Evolutionary conservation across 139 green algal genomes (phyloP), one percentile per base, ranked within the genome.

Genomic region (Auxenochlorella pyrenoidosa): DNA sequence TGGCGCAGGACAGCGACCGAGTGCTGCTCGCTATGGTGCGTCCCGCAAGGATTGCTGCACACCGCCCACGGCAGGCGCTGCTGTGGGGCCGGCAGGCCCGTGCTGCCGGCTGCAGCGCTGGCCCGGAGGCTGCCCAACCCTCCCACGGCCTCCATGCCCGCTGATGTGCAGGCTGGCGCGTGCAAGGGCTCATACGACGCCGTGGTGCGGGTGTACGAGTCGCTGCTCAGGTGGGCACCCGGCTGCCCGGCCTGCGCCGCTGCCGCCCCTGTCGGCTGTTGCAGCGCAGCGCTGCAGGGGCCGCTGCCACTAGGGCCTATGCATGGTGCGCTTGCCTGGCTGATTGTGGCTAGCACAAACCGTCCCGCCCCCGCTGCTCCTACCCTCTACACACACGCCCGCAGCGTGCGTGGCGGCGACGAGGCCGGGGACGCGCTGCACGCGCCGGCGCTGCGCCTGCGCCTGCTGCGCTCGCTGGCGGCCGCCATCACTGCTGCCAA

Each of bases 371-470:
- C 60, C 24, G 12, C 60, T 26, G 12, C 60, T 68, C 73, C 10
- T 28, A 24, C 10, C 40, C 13, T 30, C 22, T 6, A 16, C 60
- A 12, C 22, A 16, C 60, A 12, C 28, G 59, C n/a, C 75, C 51
- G 66, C 85, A 86, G 83, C 71, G 30, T 83, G 10, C 86, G 84
- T 26, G 83, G 82, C 76, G 72, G 83, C 78, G 88, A 89, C 66
- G 70, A 87, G 36, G 30, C 70, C 5, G 89, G 85, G 26, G 85
- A 91, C 15, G 86, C 91, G 71, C 36, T 86, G 38, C 89, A 93
- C 54, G 44, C 83, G 28, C 90, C 88, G 4, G 47, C 54, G 38
- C 86, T 92, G 66, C 83, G 87, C 71, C 75, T 91, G 30, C 79
- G 89, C 73, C 82, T 92, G 44, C 72, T 92, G 65, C 71, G 60